Conservation (phyloP, 306 rosid species). For the Lathyrus tuberosus region DNA sequence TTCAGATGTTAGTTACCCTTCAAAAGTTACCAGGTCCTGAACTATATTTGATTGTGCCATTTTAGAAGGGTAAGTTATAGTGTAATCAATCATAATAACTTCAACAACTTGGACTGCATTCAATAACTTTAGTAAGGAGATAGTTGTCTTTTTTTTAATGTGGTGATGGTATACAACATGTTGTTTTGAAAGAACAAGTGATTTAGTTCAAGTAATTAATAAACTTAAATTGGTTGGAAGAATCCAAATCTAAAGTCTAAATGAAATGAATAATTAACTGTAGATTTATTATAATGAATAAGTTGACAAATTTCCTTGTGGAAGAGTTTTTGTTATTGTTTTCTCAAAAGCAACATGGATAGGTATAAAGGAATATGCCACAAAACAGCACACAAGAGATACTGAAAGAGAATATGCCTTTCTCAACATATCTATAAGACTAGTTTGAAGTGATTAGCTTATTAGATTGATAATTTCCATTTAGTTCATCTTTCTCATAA, state of each 20-base stretch:
- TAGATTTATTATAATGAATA: too few relatives aligned
- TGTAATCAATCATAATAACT: constrained; percentile 9
- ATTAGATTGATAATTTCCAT: too few relatives aligned
- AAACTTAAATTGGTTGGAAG: too few relatives aligned
- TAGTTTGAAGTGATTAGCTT: too few relatives aligned
- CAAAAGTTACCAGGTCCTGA: constrained; percentile 1
- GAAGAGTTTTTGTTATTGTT: background rate
- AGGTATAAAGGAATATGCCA: constrained; percentile 11
- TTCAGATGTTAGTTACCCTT: background rate
- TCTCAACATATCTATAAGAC: background rate
- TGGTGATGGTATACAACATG: background rate
- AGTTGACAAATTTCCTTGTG: background rate
- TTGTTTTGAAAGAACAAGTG: too few relatives aligned
- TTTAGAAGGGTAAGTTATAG: background rate
- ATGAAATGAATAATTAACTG: too few relatives aligned
- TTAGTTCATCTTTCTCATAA: too few relatives aligned
- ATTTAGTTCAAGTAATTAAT: too few relatives aligned
- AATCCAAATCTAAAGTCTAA: too few relatives aligned
- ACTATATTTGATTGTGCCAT: constrained; percentile 14
- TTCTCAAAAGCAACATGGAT: background rate
- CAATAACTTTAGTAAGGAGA: background rate
- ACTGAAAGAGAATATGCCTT: background rate
- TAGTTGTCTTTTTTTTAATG: background rate
- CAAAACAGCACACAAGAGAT: background rate
- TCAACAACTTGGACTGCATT: background rate